Percentiles rank a stretch among this genome's conserved stretches.
phyloP scores from a whole-genome alignment of 495 filamentous ascomycete species.

The Lepraria neglecta region DNA sequence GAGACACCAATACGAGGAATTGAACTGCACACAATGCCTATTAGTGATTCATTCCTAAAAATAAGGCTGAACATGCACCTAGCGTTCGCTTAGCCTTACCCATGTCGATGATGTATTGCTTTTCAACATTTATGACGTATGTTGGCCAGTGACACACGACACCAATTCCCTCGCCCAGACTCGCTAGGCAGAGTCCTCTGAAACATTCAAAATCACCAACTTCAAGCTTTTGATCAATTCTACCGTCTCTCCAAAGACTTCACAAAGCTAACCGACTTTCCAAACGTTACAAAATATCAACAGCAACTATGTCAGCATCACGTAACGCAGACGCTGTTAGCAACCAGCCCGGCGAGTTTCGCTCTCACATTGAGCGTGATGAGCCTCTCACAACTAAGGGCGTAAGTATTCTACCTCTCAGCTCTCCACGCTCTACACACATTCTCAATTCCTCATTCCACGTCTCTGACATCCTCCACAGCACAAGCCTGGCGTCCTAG shows the following conservation, averaged over 20 bases:
- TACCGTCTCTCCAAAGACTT: not conserved
- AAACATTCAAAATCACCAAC: not conserved
- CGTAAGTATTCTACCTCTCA: conserved; percentile 36
- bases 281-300: not conserved
- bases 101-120: conserved; percentile 13
- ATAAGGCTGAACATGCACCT: conserved; percentile 7
- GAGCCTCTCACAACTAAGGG: conserved; percentile 49
- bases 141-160: conserved; percentile 10
- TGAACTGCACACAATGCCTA: too few relatives aligned
- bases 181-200: not conserved
- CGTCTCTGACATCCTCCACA: conserved; percentile 27
- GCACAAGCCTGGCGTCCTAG: conserved; percentile 61
- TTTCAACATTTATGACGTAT: not conserved
- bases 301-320: conserved; percentile 45
- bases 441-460: too few relatives aligned
- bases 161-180: not conserved
- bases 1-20: too few relatives aligned
- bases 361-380: conserved; percentile 43
- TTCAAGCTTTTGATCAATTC: not conserved
- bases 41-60: conserved; percentile 11
- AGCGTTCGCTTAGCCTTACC: conserved; percentile 13
- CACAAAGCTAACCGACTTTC: not conserved
- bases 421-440: too few relatives aligned
- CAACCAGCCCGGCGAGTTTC: conserved; percentile 53
- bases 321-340: conserved; percentile 49